phyloP scores from a whole-genome alignment of 228 moss, liverwort and hornwort genomes.

The Sphagnum fallax region DNA sequence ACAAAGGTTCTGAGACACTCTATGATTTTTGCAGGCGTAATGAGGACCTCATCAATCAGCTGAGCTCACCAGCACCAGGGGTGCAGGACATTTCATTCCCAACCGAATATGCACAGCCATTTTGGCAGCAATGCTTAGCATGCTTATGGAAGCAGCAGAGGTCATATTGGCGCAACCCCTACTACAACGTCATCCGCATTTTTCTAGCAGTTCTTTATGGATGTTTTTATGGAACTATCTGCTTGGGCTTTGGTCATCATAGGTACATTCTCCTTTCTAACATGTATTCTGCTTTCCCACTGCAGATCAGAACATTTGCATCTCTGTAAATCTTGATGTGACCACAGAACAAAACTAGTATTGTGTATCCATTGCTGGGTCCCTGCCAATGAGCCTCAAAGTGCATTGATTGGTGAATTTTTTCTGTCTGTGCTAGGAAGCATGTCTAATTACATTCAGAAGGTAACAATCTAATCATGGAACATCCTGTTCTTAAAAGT shows the following conservation, averaged over 20 bases:
- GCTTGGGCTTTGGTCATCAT: conserved; percentile 63
- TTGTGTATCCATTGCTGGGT: not conserved
- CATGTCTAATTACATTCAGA: too few species aligned
- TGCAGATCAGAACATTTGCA: not conserved
- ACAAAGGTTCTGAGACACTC: too few species aligned
- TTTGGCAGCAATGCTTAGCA: conserved; percentile 65
- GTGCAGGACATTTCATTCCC: conserved; percentile 65
- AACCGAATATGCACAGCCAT: conserved; percentile 59
- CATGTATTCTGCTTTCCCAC: not conserved
- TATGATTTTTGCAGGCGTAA: conserved; percentile 31
- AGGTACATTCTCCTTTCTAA: conserved; percentile 18
- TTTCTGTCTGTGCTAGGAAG: too few species aligned
- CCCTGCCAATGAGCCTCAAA: too few species aligned
- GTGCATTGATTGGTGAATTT: too few species aligned
- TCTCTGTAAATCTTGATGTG: not conserved
- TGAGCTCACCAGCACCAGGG: conserved; percentile 57
- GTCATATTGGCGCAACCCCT: conserved; percentile 93
- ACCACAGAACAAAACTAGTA: not conserved
- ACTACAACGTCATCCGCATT: conserved; percentile 75
- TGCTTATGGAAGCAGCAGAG: conserved; percentile 83
- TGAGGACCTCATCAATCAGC: conserved; percentile 53
- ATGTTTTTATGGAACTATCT: conserved; percentile 69
- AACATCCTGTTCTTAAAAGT: not conserved
- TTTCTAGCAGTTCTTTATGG: conserved; percentile 65
- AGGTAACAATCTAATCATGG: not conserved